Conservation (phyloP, 2,329 filamentous ascomycete genomes). For the Capronia americana region DNA sequence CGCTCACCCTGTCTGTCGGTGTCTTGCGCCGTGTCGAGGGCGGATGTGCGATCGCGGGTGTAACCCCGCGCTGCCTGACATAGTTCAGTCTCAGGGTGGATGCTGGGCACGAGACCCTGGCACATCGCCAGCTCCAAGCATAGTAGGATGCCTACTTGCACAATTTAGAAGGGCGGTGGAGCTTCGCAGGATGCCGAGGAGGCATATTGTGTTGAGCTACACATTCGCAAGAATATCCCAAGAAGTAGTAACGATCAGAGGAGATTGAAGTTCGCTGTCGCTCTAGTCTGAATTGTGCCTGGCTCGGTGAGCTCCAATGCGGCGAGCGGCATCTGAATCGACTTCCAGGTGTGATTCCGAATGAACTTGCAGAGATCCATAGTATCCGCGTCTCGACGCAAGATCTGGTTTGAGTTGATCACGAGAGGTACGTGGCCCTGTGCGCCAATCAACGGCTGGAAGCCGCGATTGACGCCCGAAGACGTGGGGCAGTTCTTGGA, state of each 20-base stretch:
- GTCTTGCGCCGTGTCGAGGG: not conserved
- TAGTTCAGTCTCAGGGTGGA: not conserved
- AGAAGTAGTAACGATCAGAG: not conserved
- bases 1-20: not conserved
- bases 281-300: not conserved
- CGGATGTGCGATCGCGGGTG: not conserved
- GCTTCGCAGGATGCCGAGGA: not conserved
- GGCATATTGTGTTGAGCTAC: not conserved
- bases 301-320: not conserved
- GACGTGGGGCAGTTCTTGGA: slow-evolving; percentile 29
- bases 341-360: not conserved
- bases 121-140: not conserved
- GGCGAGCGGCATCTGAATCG: not conserved
- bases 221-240: not conserved
- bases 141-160: not conserved
- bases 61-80: too few relatives aligned
- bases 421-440: slow-evolving; percentile 12
- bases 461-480: slow-evolving; percentile 32
- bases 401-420: not conserved
- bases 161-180: not conserved
- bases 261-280: not conserved
- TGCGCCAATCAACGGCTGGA: slow-evolving; percentile 25
- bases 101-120: not conserved
- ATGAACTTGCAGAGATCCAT: not conserved
- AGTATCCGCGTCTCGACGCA: not conserved